These are phyloP conservation scores for Lactarius hatsudake DNA, from an alignment of 768 basidiomycete species.

Conservation along the genomic window DNA sequence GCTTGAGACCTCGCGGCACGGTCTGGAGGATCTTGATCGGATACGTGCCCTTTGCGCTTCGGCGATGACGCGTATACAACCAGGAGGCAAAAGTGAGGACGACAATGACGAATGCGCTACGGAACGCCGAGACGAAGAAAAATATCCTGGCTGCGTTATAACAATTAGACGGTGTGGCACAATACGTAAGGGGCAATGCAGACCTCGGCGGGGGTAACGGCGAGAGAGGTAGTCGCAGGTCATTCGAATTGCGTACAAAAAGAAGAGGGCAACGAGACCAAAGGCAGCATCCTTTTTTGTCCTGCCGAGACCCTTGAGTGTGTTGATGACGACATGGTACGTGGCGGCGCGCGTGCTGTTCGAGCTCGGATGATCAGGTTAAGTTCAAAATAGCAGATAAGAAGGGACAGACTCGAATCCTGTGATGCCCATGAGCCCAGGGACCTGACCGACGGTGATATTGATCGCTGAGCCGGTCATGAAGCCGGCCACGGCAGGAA, in stretches of 20 bases:
- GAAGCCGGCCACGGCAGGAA: slow-evolving; percentile 81
- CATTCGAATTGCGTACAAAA: slow-evolving; percentile 67
- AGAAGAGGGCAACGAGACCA: slow-evolving; percentile 72
- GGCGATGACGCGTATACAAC: slow-evolving; percentile 71
- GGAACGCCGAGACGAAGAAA: slow-evolving; percentile 75
- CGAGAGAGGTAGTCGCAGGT: slow-evolving; percentile 48
- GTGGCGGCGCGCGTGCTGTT: slow-evolving; percentile 79
- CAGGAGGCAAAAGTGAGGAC: slow-evolving; percentile 85
- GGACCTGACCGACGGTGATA: slow-evolving; percentile 85
- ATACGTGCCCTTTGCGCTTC: slow-evolving; percentile 57
- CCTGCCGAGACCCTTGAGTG: slow-evolving; percentile 74
- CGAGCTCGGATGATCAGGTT: slow-evolving; percentile 15
- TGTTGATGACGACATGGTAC: slow-evolving; percentile 89
- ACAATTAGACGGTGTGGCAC: slow-evolving; percentile 1
- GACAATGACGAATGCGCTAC: slow-evolving; percentile 87
- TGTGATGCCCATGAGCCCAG: slow-evolving; percentile 83
- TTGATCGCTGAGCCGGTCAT: slow-evolving; percentile 98
- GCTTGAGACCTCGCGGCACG: slow-evolving; percentile 82
- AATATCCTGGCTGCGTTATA: slow-evolving; percentile 53
- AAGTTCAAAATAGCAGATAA: background rate
- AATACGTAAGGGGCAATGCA: slow-evolving; percentile 24
- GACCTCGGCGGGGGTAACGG: slow-evolving; percentile 62
- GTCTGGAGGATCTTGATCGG: slow-evolving; percentile 80
- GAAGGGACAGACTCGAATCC: slow-evolving; percentile 66
- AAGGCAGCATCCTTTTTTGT: slow-evolving; percentile 84